A percentile compares a stretch with the other conserved stretches of the same genome.
phyloP scores from a whole-genome alignment of 768 basidiomycete genomes.

The Serendipita vermifera region DNA sequence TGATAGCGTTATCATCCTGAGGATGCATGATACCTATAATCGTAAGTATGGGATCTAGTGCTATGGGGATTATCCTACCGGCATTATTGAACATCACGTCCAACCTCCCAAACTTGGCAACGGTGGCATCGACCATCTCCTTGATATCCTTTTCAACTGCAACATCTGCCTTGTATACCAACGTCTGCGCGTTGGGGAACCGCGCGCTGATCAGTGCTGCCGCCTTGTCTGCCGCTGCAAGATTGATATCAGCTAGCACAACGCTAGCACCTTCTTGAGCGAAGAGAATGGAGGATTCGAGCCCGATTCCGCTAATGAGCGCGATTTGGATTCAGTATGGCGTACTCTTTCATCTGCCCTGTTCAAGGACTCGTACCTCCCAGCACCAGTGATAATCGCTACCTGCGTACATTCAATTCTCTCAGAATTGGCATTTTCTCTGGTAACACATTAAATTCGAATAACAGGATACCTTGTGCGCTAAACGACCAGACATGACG shows the following conservation, averaged over 20 bases:
- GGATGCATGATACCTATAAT: constrained; percentile 98
- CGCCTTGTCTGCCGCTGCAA: constrained; percentile 54
- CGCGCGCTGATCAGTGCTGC: constrained; percentile 48
- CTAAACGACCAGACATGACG: constrained; percentile 52
- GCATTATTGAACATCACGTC: constrained; percentile 98
- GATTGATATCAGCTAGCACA: constrained; percentile 78
- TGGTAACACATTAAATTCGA: constrained; percentile 14
- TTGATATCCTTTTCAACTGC: constrained; percentile 79
- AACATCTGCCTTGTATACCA: constrained; percentile 73
- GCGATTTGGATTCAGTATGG: constrained; percentile 14
- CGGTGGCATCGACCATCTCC: constrained; percentile 62
- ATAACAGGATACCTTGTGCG: constrained; percentile 38
- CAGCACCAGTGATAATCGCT: constrained; percentile 78
- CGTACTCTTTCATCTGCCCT: not conserved
- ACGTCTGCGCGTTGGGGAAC: constrained; percentile 54
- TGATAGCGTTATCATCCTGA: constrained; percentile 84
- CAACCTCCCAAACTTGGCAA: constrained; percentile 79
- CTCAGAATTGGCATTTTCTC: constrained; percentile 9
- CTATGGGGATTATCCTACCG: constrained; percentile 31
- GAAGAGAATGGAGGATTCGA: constrained; percentile 91
- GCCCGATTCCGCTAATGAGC: constrained; percentile 71
- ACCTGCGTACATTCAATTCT: constrained; percentile 29
- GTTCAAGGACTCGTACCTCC: constrained; percentile 49
- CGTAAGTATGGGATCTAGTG: constrained; percentile 4
- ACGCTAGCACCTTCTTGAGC: constrained; percentile 90